A percentile compares a stretch with the other conserved stretches of the same genome.
phyloP scores from a whole-genome alignment of 352 stramenopile genomes.

The Pythium dissotocum region DNA sequence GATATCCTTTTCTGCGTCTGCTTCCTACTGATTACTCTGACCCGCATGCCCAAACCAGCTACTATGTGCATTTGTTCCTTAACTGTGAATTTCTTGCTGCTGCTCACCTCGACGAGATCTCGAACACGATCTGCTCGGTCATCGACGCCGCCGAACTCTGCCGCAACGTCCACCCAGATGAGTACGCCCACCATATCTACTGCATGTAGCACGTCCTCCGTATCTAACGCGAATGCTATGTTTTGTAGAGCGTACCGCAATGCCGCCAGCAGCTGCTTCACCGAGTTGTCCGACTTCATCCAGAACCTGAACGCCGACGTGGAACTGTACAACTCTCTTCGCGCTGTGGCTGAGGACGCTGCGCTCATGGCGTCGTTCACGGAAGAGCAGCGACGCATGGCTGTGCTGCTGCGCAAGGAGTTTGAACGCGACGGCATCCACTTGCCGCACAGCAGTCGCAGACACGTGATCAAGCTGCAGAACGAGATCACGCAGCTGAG shows the following conservation, averaged over 20 bases:
- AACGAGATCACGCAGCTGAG: constrained; percentile 86
- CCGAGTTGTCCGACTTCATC: constrained; percentile 93
- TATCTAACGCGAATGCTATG: too few relatives aligned
- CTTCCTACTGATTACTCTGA: background rate
- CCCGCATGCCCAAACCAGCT: background rate
- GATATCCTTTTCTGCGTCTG: constrained; percentile 33
- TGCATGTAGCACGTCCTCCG: background rate
- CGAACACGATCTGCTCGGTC: constrained; percentile 94
- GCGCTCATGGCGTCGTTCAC: constrained; percentile 62
- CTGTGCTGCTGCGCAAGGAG: constrained; percentile 85
- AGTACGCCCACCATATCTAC: constrained; percentile 39
- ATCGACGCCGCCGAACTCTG: constrained; percentile 96
- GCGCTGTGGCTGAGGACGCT: constrained; percentile 59
- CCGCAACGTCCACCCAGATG: constrained; percentile 90
- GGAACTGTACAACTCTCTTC: constrained; percentile 88
- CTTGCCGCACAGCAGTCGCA: constrained; percentile 66
- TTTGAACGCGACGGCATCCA: constrained; percentile 97
- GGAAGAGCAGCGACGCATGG: constrained; percentile 91
- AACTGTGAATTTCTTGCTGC: constrained; percentile 10
- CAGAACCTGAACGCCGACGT: constrained; percentile 93
- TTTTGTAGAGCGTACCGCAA: constrained; percentile 65
- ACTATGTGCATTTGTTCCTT: background rate
- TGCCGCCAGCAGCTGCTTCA: constrained; percentile 88
- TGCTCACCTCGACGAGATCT: constrained; percentile 91
- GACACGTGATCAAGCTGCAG: constrained; percentile 85